Conservation (phyloP, 768 basidiomycete species). For the Galerina sulciceps region DNA sequence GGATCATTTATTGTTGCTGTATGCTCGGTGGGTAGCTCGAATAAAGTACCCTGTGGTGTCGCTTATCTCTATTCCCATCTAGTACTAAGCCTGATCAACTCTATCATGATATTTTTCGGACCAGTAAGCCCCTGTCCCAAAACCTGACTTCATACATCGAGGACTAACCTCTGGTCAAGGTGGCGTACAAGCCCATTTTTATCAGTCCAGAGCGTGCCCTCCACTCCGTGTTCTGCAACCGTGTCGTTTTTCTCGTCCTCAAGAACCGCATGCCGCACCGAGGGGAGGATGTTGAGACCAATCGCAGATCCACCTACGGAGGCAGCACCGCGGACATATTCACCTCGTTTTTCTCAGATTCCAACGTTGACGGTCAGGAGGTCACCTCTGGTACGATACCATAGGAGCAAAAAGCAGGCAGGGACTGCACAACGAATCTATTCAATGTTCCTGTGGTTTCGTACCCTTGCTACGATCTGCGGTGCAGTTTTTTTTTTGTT, state of each 20-base stretch:
- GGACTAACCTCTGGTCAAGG: neutral
- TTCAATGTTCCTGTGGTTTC: no score
- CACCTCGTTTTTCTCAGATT: neutral
- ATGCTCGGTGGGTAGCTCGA: neutral
- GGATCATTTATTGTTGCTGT: neutral
- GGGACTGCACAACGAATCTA: no score
- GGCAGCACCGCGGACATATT: neutral
- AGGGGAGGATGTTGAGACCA: neutral
- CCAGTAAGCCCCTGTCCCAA: neutral
- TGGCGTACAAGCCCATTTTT: neutral
- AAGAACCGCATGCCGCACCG: neutral
- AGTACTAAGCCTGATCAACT: neutral
- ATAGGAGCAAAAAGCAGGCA: no score
- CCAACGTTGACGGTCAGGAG: neutral
- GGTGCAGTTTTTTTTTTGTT: no score
- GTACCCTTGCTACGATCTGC: no score
- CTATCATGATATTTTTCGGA: neutral
- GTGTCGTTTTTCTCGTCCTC: slow-evolving; percentile 2
- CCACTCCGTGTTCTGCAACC: slow-evolving; percentile 4
- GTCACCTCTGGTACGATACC: no score
- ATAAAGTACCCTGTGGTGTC: no score
- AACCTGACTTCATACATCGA: neutral
- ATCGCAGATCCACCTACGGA: neutral
- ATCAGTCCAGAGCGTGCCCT: neutral
- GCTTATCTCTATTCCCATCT: neutral